A percentile compares a stretch with the other conserved stretches of the same genome.
Conservation (phyloP, 2,329 filamentous ascomycete genomes). For the Ustilaginoidea virens region DNA sequence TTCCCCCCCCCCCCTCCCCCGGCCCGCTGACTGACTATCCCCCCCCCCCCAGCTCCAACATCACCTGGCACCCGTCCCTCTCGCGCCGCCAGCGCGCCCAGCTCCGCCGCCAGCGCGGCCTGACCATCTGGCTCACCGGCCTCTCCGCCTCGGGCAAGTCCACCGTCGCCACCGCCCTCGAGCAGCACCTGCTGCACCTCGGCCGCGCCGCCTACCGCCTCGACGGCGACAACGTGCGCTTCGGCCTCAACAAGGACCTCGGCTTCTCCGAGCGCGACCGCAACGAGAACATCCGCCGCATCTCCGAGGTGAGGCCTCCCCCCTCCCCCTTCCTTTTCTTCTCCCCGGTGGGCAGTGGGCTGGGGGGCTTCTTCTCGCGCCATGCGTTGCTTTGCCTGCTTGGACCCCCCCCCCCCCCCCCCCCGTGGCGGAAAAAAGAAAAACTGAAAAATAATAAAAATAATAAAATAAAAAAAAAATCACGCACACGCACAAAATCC, state of each 20-base stretch:
- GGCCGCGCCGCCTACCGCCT: conserved; percentile 77
- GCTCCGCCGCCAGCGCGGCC: conserved; percentile 68
- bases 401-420: not conserved
- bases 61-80: conserved; percentile 77
- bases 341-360: no score
- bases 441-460: not conserved
- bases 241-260: conserved; percentile 94
- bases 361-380: no score
- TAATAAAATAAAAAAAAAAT: not conserved
- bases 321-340: not conserved
- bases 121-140: conserved; percentile 96
- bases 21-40: not conserved
- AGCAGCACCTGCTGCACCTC: conserved; percentile 87
- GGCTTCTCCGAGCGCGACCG: conserved; percentile 87
- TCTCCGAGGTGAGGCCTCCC: conserved; percentile 50
- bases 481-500: conserved; percentile 1
- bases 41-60: conserved; percentile 45
- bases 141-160: conserved; percentile 95
- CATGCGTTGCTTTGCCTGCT: not conserved
- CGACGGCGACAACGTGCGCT: conserved; percentile 96
- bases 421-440: not conserved
- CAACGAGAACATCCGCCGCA: conserved; percentile 94
- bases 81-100: conserved; percentile 61
- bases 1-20: not conserved
- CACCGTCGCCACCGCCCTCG: conserved; percentile 87